These are phyloP conservation scores for Ophiostoma sp. DNA, from an alignment of 2,329 filamentous ascomycete species.

Conservation along the genomic window DNA sequence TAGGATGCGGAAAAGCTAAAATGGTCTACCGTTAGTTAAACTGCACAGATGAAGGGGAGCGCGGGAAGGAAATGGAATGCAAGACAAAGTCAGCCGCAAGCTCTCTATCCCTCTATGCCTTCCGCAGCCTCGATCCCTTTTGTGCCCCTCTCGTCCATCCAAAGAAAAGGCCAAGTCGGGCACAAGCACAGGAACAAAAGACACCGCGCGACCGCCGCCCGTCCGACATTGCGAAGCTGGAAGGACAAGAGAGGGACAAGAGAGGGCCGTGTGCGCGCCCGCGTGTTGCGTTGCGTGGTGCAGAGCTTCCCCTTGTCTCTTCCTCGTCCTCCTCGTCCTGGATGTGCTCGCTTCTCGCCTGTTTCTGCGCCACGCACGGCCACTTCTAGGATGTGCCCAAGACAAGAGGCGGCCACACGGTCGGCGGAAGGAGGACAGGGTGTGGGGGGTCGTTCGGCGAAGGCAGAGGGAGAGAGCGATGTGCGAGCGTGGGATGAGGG, in stretches of 20 bases:
- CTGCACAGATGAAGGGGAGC: background rate
- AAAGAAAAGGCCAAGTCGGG: slow-evolving; percentile 3
- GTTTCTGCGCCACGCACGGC: slow-evolving; percentile 22
- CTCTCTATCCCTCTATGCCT: background rate
- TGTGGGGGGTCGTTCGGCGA: background rate
- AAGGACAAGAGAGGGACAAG: background rate
- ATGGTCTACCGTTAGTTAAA: background rate
- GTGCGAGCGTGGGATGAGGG: slow-evolving; percentile 11
- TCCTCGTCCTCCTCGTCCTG: background rate
- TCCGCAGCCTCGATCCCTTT: background rate
- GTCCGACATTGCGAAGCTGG: slow-evolving; percentile 4
- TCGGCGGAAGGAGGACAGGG: background rate
- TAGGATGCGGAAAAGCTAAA: slow-evolving; percentile 13
- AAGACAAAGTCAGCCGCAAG: background rate
- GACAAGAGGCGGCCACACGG: background rate
- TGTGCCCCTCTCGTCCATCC: background rate
- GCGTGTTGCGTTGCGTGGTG: slow-evolving; percentile 4
- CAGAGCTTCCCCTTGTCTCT: background rate
- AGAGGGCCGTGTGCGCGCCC: background rate
- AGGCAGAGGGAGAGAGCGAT: background rate
- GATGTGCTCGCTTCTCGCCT: background rate
- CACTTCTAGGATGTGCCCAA: background rate
- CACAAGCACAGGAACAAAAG: slow-evolving; percentile 9
- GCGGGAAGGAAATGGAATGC: background rate
- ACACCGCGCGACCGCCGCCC: background rate